Evolutionary conservation across 1,284 basidiomycete species (phyloP), one percentile per base, ranked within the genome.

Genomic region (Irpex sp.): DNA sequence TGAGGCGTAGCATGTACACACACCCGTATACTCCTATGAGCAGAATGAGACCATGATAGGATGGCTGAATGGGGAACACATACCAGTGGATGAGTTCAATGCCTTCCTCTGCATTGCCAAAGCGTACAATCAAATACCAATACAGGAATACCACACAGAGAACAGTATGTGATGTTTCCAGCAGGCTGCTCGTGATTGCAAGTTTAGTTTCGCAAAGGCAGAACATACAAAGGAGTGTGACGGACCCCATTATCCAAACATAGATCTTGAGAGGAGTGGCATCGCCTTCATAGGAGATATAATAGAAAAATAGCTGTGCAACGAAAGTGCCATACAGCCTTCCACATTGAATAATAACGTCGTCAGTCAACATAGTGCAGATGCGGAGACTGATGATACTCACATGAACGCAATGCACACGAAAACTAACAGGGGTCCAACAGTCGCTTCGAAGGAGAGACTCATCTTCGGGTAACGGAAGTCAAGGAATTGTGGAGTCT

Each of bases 121-220:
- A 58, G 57, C 33, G 37, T 17, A 43, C 33, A 4, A 58, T 43
- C n/a, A 58, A 26, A 21, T 58, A 58, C n/a, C 21, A 15, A 31
- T 58, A 58, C 15, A 58, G 36, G 26, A 35, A 21, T 39, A 43
- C 17, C 13, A 58, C 13, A 31, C 57, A 58, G 36, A 58, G 33
- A 7, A 58, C 37, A n/a, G 37, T 58, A 47, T 58, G 57, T 9
- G 13, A 43, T 47, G 57, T 58, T 19, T 58, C 57, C 21, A 58
- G 21, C 26, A 58, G n/a, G 15, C 57, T 58, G 57, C 33, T 8
- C 13, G 26, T 15, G 31, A 33, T 33, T 0, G 21, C 13, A 58
- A 7, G 19, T 58, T 35, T 9, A 26, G 13, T 15, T 17, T 15
- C 19, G 36, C 19, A 58, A 7, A 15, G 36, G 8, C 43, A 47